Evolutionary conservation across 2,329 filamentous ascomycete species (phyloP), one percentile per base, ranked within the genome.

Genomic region (Fusarium oxysporum): DNA sequence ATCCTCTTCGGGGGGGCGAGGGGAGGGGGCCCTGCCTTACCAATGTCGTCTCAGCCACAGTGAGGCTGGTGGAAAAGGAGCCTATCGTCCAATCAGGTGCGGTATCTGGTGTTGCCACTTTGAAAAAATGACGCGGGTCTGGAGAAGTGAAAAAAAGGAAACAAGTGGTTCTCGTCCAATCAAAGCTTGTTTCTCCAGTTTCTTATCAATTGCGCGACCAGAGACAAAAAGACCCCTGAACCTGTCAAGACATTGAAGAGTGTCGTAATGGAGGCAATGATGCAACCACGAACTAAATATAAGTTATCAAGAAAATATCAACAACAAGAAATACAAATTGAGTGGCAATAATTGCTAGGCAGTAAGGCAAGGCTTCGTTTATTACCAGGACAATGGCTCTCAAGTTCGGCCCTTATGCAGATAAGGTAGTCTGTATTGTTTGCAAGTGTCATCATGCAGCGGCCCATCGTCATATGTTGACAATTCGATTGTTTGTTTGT

Each of bases 31-130:
- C 59, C 64, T 73, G 63, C 65, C 65, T 45, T 68, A 67, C 66
- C 74, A 57, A 68, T 53, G 51, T 64, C 63, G 68, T 65, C 56
- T 62, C 41, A 73, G 75, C 75, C 75, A 76, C 75, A 65, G 55
- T 76, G 75, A 77, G 75, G 75, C 75, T 77, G 63, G 57, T 67
- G 57, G 5, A n/a, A 19, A 43, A n/a, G 12, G 12, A 11, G n/a
- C 4, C 30, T 57, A 63, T 70, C 43, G 40, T 40, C 75, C 75
- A 77, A 77, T 68, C 57, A 74, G 11, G 6, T 23, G 21, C 13
- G 8, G 32, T 33, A 7, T 11, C 37, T 5, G 33, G 30, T 47
- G 33, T 74, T 68, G 75, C 73, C 75, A 77, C 75, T 62, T 45
- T 56, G 47, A 59, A 55, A 68, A 66, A 58, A 69, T 73, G 74